Evolutionary conservation across 2,329 filamentous ascomycete species (phyloP), one percentile per base, ranked within the genome.

Genomic region (Emergomyces pasteurianus): DNA sequence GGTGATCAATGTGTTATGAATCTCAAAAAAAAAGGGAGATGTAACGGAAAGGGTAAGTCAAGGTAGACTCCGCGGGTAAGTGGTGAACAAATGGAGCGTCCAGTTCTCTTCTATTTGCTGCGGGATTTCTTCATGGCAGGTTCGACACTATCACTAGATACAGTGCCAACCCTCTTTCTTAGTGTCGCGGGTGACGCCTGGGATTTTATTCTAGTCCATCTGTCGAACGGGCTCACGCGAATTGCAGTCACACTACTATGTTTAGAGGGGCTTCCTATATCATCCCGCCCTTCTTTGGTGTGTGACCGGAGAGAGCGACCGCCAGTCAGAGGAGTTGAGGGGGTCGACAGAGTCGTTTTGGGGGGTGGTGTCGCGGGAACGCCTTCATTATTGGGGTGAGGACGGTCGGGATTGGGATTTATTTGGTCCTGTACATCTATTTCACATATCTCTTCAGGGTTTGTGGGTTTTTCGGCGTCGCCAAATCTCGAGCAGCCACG

Each of bases 391-490:
- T 23, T 57, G 2, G 40, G 8, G 16, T 10, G 7, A 46, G 38
- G 38, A 57, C 21, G 6, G 28, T 57, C 38, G 23, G 16, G 3
- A 14, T 26, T 21, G 7, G 54, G 34, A n/a, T 14, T 43, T 2
- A 2, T 1, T 31, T 43, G 12, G 31, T 50, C 26, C 14, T 16
- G 23, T 42, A 56, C 36, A 28, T 65, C 64, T 36, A 63, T 63
- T 34, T 59, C 58, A 40, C 68, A 60, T 23, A 61, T 38, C n/a
- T 75, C 74, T 63, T 83, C 82, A 28, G 84, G 79, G 65, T 84
- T 81, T 4, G 81, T 84, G 18, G 77, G 67, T 1, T 78, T 80
- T 70, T 84, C 82, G 67, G 80, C 78, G 60, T 81, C 79, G 14
- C 72, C 73, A 26, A 72, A 66, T 34, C 73, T 72, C 23, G 71